Percentiles rank a stretch among this genome's conserved stretches.
phyloP scores from a whole-genome alignment of 495 filamentous ascomycete genomes.

The Amniculicola lignicola region DNA sequence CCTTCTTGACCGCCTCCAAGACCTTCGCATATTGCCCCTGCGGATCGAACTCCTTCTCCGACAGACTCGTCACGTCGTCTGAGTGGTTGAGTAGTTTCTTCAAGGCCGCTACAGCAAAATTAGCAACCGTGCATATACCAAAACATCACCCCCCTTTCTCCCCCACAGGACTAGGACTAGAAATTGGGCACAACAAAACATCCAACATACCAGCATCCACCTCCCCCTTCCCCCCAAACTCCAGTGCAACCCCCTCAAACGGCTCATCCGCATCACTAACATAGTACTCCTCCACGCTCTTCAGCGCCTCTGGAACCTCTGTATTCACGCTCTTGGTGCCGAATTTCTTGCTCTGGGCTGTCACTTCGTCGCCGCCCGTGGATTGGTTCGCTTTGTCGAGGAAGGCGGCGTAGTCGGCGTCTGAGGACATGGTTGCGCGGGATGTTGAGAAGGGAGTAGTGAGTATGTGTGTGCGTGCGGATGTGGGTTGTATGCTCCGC shows the following conservation, averaged over 20 bases:
- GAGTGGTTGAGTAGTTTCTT: slow-evolving; percentile 54
- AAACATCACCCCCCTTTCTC: neutral
- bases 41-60: slow-evolving; percentile 60
- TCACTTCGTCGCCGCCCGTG: slow-evolving; percentile 48
- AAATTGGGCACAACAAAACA: too few relatives aligned
- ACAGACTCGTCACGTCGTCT: slow-evolving; percentile 52
- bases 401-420: slow-evolving; percentile 77
- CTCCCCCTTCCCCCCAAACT: slow-evolving; percentile 51
- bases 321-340: slow-evolving; percentile 46
- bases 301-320: slow-evolving; percentile 58
- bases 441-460: slow-evolving; percentile 18
- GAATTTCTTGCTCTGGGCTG: slow-evolving; percentile 30
- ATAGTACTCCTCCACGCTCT: slow-evolving; percentile 62
- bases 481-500: too few relatives aligned
- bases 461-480: neutral
- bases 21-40: slow-evolving; percentile 57
- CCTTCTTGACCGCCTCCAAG: slow-evolving; percentile 56
- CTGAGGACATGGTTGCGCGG: slow-evolving; percentile 60
- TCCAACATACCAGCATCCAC: slow-evolving; percentile 36
- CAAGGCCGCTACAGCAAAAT: slow-evolving; percentile 50
- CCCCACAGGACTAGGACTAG: too few relatives aligned
- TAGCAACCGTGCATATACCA: too few relatives aligned
- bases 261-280: slow-evolving; percentile 79
- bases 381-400: slow-evolving; percentile 80
- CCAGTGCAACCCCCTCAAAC: slow-evolving; percentile 69